Base-by-base conservation (phyloP, 2,329 filamentous ascomycete genomes). In the Pleomassaria siparia region DNA sequence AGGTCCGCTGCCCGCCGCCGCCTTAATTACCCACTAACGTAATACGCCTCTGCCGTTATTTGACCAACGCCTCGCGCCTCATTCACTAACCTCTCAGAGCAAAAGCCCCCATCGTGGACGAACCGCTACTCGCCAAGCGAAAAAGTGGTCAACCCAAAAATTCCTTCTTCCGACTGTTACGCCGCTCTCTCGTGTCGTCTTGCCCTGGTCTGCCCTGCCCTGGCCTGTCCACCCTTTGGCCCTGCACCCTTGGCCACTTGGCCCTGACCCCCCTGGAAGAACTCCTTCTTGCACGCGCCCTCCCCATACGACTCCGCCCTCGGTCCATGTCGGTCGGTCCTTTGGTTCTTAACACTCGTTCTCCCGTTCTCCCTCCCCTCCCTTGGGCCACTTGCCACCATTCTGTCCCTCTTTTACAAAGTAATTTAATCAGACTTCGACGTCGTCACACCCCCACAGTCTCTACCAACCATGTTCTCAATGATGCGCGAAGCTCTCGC, bases 41-140 rank as follows among this genome's bases (percentile, higher is more conserved):
- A 53, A 52, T 44, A 13, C 11, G 37, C 49, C 55, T 53, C 57
- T 58, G 51, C 48, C 40, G 50, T 53, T 42, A 60, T 58, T 60
- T 59, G 56, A 55, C 56, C 46, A 43, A 4, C 18, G 10, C 24
- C 9, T 20, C 35, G 15, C 18, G 4, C 3, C 8, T 5, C 12
- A 22, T 11, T 13, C 35, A 24, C 35, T 18, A 20, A 13, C 35
- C 35, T 22, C 35, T 37, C 35, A 37, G 20, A 24, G 35, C 43
- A 39, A 8, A 15, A 10, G 15, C 4, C 25, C 4, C 22, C 24
- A 45, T 45, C 51, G 25, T 48, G 49, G 46, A 46, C 24, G 42
- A 43, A 54, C 51, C 30, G 42, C 40, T 50, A 47, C 39, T 20
- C 18, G 18, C 47, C 50, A 43, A 47, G 46, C 43, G 28, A n/a